These are phyloP conservation scores for Trapa incisa DNA, from an alignment of 345 rosid genomes.

Conservation along the genomic window DNA sequence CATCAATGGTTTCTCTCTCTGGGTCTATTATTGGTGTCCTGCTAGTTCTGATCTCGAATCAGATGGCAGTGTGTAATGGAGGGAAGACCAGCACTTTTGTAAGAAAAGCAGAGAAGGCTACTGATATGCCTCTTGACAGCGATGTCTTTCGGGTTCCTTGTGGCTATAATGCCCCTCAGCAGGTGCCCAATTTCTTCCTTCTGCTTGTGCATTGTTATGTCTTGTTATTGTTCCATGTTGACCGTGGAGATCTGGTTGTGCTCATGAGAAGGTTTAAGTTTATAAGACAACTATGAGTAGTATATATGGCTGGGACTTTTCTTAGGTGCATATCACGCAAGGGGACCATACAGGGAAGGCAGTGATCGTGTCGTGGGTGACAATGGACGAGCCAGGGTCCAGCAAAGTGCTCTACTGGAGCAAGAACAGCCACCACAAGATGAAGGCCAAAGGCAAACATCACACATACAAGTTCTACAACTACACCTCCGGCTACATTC, in stretches of 20 bases:
- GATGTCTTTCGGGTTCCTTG: slow-evolving; percentile 26
- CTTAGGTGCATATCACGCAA: slow-evolving; percentile 27
- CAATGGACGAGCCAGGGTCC: slow-evolving; percentile 15
- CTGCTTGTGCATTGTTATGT: neutral
- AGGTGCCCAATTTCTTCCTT: slow-evolving; percentile 12
- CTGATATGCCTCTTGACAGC: slow-evolving; percentile 29
- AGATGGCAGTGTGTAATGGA: slow-evolving; percentile 11
- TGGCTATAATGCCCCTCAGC: slow-evolving; percentile 36
- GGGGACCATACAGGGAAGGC: slow-evolving; percentile 31
- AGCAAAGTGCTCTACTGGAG: slow-evolving; percentile 18
- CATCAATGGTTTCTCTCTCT: neutral
- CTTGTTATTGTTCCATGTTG: neutral
- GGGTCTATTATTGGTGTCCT: neutral
- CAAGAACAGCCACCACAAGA: slow-evolving; percentile 1
- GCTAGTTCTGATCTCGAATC: slow-evolving; percentile 5
- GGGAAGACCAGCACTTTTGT: slow-evolving; percentile 28
- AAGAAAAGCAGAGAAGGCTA: slow-evolving; percentile 25
- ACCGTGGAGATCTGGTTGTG: neutral
- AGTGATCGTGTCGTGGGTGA: slow-evolving; percentile 31
- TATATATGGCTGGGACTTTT: neutral
- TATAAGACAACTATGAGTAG: too few species aligned
- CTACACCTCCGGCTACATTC: slow-evolving; percentile 6
- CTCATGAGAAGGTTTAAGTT: too few species aligned
- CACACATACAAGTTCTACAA: neutral
- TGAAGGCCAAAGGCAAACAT: slow-evolving; percentile 9